Evolutionary conservation across 1,284 basidiomycete species (phyloP), one percentile per base, ranked within the genome.

Genomic region (Coniferiporia weirii): DNA sequence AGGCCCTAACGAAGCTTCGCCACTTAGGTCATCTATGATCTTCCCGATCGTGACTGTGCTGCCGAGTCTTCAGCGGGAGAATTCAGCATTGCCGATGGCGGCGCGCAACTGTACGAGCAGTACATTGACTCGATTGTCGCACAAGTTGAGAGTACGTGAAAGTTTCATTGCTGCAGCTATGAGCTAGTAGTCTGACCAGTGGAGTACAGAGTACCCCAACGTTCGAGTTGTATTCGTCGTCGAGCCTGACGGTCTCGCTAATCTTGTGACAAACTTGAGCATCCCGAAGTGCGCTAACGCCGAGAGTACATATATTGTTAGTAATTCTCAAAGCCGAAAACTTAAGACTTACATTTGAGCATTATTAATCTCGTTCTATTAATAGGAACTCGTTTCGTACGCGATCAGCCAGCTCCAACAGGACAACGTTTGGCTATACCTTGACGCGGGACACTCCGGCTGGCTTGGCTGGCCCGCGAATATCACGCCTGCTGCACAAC

Each of bases 381-480:
- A 9, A 15, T 7, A 63, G 61, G 52, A 58, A 27, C 60, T 64
- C 50, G 61, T 65, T 40, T 60, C 64, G 8, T 65, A 65, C 34
- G 64, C 63, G 13, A 66, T 66, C 27, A 40, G 52, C 49, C 57
- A 63, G 17, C 58, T 66, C 15, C 65, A 66, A 54, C 60, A 62
- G 47, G 62, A 64, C 54, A 66, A 66, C 43, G 64, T 66, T 35
- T 62, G 58, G 52, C 60, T 66, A 35, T 66, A 66, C 53, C 62
- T 66, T 49, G 65, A 66, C 36, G 65, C 64, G 10, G 65, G 64
- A 19, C 65, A 66, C 54, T 57, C 62, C 9, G 65, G 65, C 9
- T 66, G 65, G 65, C 64, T 66, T 19, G 65, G 65, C 8, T 65
- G 64, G 61, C 63, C 63, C 34, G 63, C 63, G 13, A 66, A 66